Base-by-base conservation (phyloP, 179 eudicot species). In the Patellifolia procumbens region DNA sequence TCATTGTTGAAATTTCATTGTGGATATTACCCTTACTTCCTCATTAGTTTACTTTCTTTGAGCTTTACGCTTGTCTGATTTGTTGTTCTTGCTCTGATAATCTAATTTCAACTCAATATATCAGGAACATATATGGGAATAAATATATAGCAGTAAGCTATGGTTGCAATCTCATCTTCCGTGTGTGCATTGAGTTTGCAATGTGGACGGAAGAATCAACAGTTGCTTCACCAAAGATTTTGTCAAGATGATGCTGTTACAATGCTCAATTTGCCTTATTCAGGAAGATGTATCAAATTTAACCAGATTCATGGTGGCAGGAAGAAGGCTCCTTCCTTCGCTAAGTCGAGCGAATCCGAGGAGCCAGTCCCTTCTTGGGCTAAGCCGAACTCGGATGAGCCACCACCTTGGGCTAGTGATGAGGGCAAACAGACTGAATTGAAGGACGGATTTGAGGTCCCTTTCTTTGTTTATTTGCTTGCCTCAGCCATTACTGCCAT, bases 401-500 rank as follows among this genome's bases (percentile, higher is more conserved):
- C 91, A 1, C 99, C 97, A 2, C 99, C 99, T 46, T 95, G 99
- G 99, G 99, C 97, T 60, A 83, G 92, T 19, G 74, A 81, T 29
- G 97, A 93, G 73, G 83, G 79, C 62, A 84, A 81, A 32, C 29
- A 73, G 45, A 78, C 29, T 51, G 86, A 83, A 32, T 75, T 78
- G 1, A 82, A 83, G 76, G 83, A 82, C 48, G 70, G 81, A 49
- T 52, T 84, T 77, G 90, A 95, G 74, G 55, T 86, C 63, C 98
- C 97, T 34, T 92, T 86, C 87, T 72, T 37, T 82, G 97, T 85
- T 22, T 94, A 94, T 78, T 85, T 94, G 82, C 93, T 94, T 75
- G 95, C 97, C 67, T 95, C 99, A 39, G 97, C 97, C 49, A 76
- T 95, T 53, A 92, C 97, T 79, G 97, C 99, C 56, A 95, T 95